Evolutionary conservation across 208 protist species (phyloP), one percentile per base, ranked within the genome.

Genomic region (Acanthamoeba culbertsoni): DNA sequence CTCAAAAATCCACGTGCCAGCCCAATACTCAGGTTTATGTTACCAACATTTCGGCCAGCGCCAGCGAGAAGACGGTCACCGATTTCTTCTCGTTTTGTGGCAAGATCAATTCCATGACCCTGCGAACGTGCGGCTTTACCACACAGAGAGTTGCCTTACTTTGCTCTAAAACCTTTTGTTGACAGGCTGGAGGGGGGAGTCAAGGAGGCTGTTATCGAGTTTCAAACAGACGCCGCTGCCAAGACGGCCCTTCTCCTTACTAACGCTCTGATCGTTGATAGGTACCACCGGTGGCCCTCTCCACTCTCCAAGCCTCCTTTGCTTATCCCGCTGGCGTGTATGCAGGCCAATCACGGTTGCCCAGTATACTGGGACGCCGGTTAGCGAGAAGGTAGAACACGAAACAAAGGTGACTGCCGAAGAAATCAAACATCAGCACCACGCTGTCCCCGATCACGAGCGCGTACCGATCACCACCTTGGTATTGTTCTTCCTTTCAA

Each of bases 41-140:
- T 14, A 86, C 75, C 45, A 96, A 95, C 59, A 93, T 96, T 40
- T 95, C 93, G 37, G 48, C 62, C 26, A 95, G 89, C 75, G 95
- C 93, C 31, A 93, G 43, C 33, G 68, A 73, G 33, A 96, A 94
- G 57, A 93, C 93, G 40, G 86, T 96, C 46, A 79, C 84, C 37
- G 95, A 96, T 28, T 96, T 96, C 65, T 96, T 96, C 73, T 91
- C 63, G 0, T 96, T 96, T 40, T 96, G 95, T 79, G 95, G 95
- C 35, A 95, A 93, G 73, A 95, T 96, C 45, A 93, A 48, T 31
- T 93, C 94, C 8, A 88, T 96, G 53, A 71, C 33, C 18, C 57
- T 96, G 1, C 77, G 55, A 53, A 93, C 48, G 95, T 96, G 93
- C 43, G 94, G 53, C 37, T 20, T 82, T 5, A 57, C 46, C 28